A percentile compares a stretch with the other conserved stretches of the same genome.
These are phyloP conservation scores for Penicillium sp. DNA, from an alignment of 2,329 filamentous ascomycete genomes.

Conservation along the genomic window DNA sequence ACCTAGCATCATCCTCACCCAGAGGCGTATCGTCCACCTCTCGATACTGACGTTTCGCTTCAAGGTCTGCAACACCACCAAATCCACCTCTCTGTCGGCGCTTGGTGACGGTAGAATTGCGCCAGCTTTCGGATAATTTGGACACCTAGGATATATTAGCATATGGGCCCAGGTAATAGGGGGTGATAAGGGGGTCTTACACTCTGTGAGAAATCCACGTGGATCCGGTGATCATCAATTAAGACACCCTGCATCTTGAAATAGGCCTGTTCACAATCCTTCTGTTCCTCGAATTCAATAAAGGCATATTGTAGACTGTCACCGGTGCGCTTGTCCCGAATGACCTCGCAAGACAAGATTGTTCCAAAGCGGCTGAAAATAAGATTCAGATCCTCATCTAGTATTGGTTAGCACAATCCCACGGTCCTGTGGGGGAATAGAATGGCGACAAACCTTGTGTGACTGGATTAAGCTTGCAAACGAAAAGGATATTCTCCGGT, in stretches of 20 bases:
- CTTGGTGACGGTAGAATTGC: conserved; percentile 74
- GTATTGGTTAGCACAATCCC: conserved; percentile 9
- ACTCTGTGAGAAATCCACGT: conserved; percentile 97
- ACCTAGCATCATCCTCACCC: conserved; percentile 48
- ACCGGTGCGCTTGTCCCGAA: conserved; percentile 83
- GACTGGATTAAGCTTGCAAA: conserved; percentile 96
- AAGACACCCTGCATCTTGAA: conserved; percentile 98
- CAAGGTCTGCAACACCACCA: conserved; percentile 77
- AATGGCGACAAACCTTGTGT: conserved; percentile 53
- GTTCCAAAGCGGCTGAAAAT: conserved; percentile 96
- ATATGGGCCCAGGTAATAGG: background rate
- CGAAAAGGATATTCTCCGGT: conserved; percentile 92
- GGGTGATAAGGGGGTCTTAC: conserved; percentile 45
- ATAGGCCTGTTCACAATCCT: conserved; percentile 87
- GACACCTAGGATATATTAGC: conserved; percentile 42
- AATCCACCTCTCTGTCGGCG: conserved; percentile 66
- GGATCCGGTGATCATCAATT: conserved; percentile 93
- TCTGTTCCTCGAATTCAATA: conserved; percentile 89
- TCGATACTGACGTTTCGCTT: conserved; percentile 84
- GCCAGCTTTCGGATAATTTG: conserved; percentile 81
- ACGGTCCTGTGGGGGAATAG: background rate
- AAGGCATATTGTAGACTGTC: conserved; percentile 97
- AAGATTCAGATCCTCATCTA: conserved; percentile 81
- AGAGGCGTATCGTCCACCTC: conserved; percentile 48
- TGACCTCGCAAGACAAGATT: conserved; percentile 91